Evolutionary conservation across 2,329 filamentous ascomycete genomes (phyloP).

Genomic region (Fusarium sp.): DNA sequence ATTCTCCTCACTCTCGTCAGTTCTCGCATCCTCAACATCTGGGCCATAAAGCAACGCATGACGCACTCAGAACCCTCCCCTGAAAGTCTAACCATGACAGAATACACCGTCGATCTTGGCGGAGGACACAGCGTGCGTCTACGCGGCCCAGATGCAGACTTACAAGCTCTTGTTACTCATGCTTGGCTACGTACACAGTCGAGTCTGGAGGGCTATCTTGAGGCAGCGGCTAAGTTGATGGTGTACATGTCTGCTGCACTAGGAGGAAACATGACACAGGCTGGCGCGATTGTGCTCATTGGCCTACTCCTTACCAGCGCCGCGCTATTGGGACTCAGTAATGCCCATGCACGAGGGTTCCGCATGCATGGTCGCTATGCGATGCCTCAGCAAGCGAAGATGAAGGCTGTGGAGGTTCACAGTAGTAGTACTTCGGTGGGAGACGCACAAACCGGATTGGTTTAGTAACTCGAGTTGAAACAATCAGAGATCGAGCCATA

Average conservation of each 20-base stretch:
- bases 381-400: slow-evolving; percentile 32
- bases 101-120: slow-evolving; percentile 63
- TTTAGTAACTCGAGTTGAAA: not conserved
- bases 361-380: slow-evolving; percentile 62
- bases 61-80: not conserved
- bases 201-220: slow-evolving; percentile 59
- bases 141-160: slow-evolving; percentile 62
- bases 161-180: slow-evolving; percentile 67
- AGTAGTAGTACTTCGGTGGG: not conserved
- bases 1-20: slow-evolving; percentile 60
- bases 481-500: not conserved
- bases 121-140: slow-evolving; percentile 62
- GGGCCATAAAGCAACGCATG: slow-evolving; percentile 63
- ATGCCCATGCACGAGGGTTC: slow-evolving; percentile 57
- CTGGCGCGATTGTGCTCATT: slow-evolving; percentile 62
- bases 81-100: slow-evolving; percentile 40
- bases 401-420: not conserved
- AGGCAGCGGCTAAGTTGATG: slow-evolving; percentile 63
- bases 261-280: slow-evolving; percentile 63
- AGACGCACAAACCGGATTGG: not conserved
- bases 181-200: slow-evolving; percentile 65
- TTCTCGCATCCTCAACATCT: slow-evolving; percentile 65
- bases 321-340: slow-evolving; percentile 63
- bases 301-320: slow-evolving; percentile 62
- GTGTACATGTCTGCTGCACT: slow-evolving; percentile 67